These are phyloP conservation scores for Aspergillus olivimuriae DNA, from an alignment of 495 filamentous ascomycete genomes.

Conservation along the genomic window DNA sequence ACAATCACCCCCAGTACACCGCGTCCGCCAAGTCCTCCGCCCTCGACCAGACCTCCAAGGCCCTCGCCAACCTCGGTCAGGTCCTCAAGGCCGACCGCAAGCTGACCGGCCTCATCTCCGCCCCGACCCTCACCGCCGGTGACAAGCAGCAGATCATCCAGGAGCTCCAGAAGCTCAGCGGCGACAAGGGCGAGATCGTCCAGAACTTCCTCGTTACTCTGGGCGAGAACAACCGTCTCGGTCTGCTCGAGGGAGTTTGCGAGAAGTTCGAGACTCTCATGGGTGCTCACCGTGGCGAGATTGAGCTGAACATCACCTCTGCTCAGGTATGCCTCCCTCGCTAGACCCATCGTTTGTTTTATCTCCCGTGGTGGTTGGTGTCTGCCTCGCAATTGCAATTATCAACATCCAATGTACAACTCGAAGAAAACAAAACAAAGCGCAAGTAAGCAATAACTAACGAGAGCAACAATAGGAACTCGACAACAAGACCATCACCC, in stretches of 20 bases:
- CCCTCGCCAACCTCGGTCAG: slow-evolving; percentile 61
- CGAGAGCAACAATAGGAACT: slow-evolving; percentile 77
- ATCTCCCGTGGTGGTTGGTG: too few species aligned
- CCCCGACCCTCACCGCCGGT: slow-evolving; percentile 66
- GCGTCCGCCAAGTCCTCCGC: slow-evolving; percentile 79
- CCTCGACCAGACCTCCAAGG: slow-evolving; percentile 75
- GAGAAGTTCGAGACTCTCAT: slow-evolving; percentile 85
- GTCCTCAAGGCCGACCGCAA: slow-evolving; percentile 75
- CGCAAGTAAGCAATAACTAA: neutral
- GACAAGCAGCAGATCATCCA: slow-evolving; percentile 81
- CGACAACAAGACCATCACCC: slow-evolving; percentile 73
- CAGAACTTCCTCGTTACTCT: slow-evolving; percentile 89
- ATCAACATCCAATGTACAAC: too few species aligned
- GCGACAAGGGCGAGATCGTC: slow-evolving; percentile 70
- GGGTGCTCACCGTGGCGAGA: slow-evolving; percentile 82
- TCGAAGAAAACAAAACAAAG: too few species aligned
- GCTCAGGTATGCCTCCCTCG: slow-evolving; percentile 61
- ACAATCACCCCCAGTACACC: slow-evolving; percentile 62
- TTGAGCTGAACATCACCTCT: slow-evolving; percentile 84
- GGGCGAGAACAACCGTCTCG: slow-evolving; percentile 92
- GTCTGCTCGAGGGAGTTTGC: slow-evolving; percentile 70
- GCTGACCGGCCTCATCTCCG: slow-evolving; percentile 64
- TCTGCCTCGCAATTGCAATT: too few species aligned
- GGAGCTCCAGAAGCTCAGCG: slow-evolving; percentile 76
- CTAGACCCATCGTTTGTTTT: slow-evolving; percentile 10